Evolutionary conservation across 805 yeast species (phyloP), one percentile per base, ranked within the genome.

Genomic region (Debaryomyces hansenii): DNA sequence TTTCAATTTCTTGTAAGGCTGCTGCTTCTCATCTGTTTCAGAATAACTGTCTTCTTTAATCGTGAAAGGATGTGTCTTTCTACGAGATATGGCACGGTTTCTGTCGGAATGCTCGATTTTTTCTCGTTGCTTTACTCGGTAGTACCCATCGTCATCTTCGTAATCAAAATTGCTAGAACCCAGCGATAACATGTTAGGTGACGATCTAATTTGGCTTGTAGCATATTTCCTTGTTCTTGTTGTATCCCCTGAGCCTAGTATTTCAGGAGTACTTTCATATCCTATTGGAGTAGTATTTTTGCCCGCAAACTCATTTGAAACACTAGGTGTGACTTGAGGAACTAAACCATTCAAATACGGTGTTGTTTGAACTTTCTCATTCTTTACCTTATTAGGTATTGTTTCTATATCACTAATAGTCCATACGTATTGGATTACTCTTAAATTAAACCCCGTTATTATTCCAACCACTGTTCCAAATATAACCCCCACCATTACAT

Each of bases 141-240:
- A 42, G 35, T 46, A 46, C 5, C 50, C 50, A 46, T 46, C 50
- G 27, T 46, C 50, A 35, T 46, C 50, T 36, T 46, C 50, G 16
- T 41, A 46, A 9, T 2, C 38, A 18, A n/a, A 12, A 14, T 35
- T 31, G 14, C 34, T 31, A n/a, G 16, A 12, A 31, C 34, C 34
- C 34, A 11, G 16, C 11, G 34, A 31, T 31, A 31, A 31, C 8
- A 12, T 4, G 11, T 14, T 31, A 14, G 16, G 34, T 8, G 16
- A n/a, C 16, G 11, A 12, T 8, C 8, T 31, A 14, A 6, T 9
- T n/a, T 31, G 16, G 16, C 14, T 11, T n/a, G 14, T 11, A 14
- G 14, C 16, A 4, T 31, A 31, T 14, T 11, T 14, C 2, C 16
- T 4, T 8, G 16, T 6, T 2, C 34, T 31, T 5, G 34, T n/a